Evolutionary conservation across 106 monocot genomes (phyloP).

Genomic region (Acanthochlamys bracteata): DNA sequence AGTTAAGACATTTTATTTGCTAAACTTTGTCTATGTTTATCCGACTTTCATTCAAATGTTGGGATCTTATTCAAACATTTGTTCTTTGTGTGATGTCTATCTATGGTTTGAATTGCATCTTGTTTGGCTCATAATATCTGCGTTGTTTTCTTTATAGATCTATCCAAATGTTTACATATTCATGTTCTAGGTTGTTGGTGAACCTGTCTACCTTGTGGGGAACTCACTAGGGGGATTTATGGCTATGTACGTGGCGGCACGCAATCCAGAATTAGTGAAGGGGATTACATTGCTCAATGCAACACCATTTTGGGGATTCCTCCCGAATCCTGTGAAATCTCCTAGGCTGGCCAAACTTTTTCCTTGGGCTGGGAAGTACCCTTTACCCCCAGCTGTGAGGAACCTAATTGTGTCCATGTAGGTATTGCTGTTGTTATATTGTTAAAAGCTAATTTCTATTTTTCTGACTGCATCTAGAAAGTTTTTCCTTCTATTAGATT

Average conservation of each 20-base stretch:
- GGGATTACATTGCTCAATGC: slow-evolving; percentile 94
- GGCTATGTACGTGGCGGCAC: slow-evolving; percentile 68
- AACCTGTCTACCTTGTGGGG: slow-evolving; percentile 88
- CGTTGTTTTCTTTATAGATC: too few relatives aligned
- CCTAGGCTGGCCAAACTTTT: slow-evolving; percentile 69
- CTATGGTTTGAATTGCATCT: too few relatives aligned
- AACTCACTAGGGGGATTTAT: slow-evolving; percentile 96
- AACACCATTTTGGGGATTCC: slow-evolving; percentile 96
- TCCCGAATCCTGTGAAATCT: slow-evolving; percentile 74
- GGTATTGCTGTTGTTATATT: slow-evolving; percentile 17
- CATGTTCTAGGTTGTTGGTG: slow-evolving; percentile 70
- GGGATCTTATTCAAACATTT: too few relatives aligned
- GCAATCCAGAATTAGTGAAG: slow-evolving; percentile 62
- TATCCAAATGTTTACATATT: background rate
- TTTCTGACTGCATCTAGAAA: too few relatives aligned
- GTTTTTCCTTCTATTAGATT: too few relatives aligned
- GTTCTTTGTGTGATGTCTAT: too few relatives aligned
- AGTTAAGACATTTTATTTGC: too few relatives aligned
- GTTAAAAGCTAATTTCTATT: too few relatives aligned
- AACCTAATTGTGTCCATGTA: slow-evolving; percentile 74
- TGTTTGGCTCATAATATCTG: too few relatives aligned
- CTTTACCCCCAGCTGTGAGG: slow-evolving; percentile 54
- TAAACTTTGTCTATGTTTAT: too few relatives aligned
- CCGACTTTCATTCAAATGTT: too few relatives aligned
- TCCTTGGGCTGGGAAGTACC: slow-evolving; percentile 91